A percentile compares a stretch with the other conserved stretches of the same genome.
Conservation (phyloP, 345 rosid species). For the Camelina neglecta region DNA sequence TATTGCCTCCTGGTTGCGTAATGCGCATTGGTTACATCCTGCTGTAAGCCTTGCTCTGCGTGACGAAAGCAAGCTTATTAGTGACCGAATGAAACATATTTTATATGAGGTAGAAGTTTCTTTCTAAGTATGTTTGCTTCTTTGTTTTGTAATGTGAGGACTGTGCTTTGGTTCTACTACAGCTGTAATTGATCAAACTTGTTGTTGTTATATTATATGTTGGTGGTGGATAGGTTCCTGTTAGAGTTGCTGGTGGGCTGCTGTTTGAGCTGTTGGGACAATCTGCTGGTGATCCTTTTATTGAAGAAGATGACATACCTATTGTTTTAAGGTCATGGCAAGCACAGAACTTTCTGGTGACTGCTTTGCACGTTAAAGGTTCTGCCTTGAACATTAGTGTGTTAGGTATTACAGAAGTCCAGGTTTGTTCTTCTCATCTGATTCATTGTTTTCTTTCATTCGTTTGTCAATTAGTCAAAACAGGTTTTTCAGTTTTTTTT, state of each 20-base stretch:
- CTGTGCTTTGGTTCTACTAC: not conserved
- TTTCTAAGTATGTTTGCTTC: not conserved
- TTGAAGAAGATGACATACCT: slow-evolving; percentile 65
- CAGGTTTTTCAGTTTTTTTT: not conserved
- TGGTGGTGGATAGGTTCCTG: slow-evolving; percentile 58
- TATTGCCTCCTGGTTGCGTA: slow-evolving; percentile 53
- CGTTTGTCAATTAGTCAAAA: not conserved
- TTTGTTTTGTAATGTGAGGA: slow-evolving; percentile 20
- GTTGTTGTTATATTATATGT: not conserved
- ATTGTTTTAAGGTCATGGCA: slow-evolving; percentile 73
- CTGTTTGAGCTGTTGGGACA: slow-evolving; percentile 76
- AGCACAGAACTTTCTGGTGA: slow-evolving; percentile 57
- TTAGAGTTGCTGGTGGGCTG: slow-evolving; percentile 67
- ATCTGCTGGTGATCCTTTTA: slow-evolving; percentile 66
- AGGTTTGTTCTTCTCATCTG: slow-evolving; percentile 50
- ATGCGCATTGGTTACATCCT: slow-evolving; percentile 66
- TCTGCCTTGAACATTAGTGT: slow-evolving; percentile 50
- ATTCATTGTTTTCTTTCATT: not conserved
- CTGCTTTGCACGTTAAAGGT: slow-evolving; percentile 65
- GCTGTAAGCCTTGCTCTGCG: slow-evolving; percentile 57
- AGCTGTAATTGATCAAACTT: not conserved
- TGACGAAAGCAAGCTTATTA: slow-evolving; percentile 62
- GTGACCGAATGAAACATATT: slow-evolving; percentile 71
- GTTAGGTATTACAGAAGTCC: slow-evolving; percentile 64
- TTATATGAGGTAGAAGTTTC: slow-evolving; percentile 57